A percentile compares a stretch with the other conserved stretches of the same genome.
Conservation (phyloP, 2,329 filamentous ascomycete genomes). For the Pezicula neosporulosa region DNA sequence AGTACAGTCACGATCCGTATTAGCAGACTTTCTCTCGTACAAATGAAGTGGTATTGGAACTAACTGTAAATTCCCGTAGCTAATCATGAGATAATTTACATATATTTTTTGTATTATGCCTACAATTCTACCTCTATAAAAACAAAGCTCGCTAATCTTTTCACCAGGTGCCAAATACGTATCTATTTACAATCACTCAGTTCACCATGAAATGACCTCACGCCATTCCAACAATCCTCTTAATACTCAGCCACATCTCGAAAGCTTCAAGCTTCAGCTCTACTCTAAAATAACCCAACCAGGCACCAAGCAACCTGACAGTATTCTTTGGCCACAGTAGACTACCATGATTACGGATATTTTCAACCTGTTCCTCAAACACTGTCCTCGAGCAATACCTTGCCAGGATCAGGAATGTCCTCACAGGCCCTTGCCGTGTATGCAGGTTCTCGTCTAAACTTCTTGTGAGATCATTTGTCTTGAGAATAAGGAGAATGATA, state of each 20-base stretch:
- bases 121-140: too few species aligned
- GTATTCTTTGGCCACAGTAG: constrained; percentile 57
- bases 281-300: constrained; percentile 55
- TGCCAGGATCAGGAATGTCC: constrained; percentile 65
- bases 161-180: too few species aligned
- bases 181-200: too few species aligned
- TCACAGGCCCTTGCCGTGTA: constrained; percentile 63
- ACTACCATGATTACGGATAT: constrained; percentile 49
- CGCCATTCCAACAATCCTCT: constrained; percentile 38
- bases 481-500: constrained; percentile 91
- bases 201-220: not conserved
- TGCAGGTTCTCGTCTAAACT: constrained; percentile 89
- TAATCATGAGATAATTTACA: too few species aligned
- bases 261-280: constrained; percentile 61
- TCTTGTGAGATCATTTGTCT: constrained; percentile 95
- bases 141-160: too few species aligned
- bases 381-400: constrained; percentile 66
- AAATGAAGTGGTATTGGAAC: too few species aligned
- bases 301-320: constrained; percentile 50
- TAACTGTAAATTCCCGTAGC: too few species aligned
- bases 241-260: constrained; percentile 56
- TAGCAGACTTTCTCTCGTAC: too few species aligned
- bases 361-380: constrained; percentile 60
- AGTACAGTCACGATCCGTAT: too few species aligned
- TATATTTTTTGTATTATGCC: too few species aligned